These are phyloP conservation scores for Phytophthora cryptogea DNA, from an alignment of 352 stramenopile species.

Conservation along the genomic window DNA sequence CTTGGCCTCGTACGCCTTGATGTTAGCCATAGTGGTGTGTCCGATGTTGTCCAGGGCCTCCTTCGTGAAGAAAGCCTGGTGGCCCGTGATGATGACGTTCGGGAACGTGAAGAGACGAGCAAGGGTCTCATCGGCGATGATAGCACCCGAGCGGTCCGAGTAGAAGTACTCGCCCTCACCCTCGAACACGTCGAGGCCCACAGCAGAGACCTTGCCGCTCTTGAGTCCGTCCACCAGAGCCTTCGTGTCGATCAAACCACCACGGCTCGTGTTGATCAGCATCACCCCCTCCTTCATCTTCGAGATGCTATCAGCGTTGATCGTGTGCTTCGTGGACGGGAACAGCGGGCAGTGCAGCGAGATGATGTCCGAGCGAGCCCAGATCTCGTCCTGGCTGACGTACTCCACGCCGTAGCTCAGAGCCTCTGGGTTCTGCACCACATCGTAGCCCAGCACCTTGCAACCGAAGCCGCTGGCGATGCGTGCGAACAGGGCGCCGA, in stretches of 20 bases:
- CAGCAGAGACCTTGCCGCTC: slow-evolving; percentile 70
- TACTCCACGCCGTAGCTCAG: slow-evolving; percentile 37
- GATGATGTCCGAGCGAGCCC: slow-evolving; percentile 57
- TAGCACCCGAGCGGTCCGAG: slow-evolving; percentile 65
- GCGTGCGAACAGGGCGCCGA: slow-evolving; percentile 41
- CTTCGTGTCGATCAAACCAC: slow-evolving; percentile 85
- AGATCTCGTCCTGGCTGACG: slow-evolving; percentile 67
- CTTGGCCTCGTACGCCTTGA: slow-evolving; percentile 21
- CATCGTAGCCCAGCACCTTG: slow-evolving; percentile 75
- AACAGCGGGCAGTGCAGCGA: no score
- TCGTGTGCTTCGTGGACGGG: no score
- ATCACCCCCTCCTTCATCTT: slow-evolving; percentile 71
- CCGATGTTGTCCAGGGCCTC: slow-evolving; percentile 74
- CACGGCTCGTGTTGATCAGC: slow-evolving; percentile 92
- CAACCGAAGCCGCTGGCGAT: slow-evolving; percentile 44
- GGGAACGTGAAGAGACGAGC: slow-evolving; percentile 53
- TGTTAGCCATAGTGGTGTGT: no score
- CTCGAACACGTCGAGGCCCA: slow-evolving; percentile 91
- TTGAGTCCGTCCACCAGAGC: slow-evolving; percentile 83
- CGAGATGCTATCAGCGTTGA: slow-evolving; percentile 71
- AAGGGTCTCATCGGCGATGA: slow-evolving; percentile 73
- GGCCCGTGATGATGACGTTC: slow-evolving; percentile 71
- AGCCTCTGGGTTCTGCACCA: slow-evolving; percentile 54
- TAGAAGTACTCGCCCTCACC: slow-evolving; percentile 51
- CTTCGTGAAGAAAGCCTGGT: slow-evolving; percentile 44